These are phyloP conservation scores for Cynanchum wilfordii DNA, from an alignment of 257 asterid genomes.

Conservation along the genomic window DNA sequence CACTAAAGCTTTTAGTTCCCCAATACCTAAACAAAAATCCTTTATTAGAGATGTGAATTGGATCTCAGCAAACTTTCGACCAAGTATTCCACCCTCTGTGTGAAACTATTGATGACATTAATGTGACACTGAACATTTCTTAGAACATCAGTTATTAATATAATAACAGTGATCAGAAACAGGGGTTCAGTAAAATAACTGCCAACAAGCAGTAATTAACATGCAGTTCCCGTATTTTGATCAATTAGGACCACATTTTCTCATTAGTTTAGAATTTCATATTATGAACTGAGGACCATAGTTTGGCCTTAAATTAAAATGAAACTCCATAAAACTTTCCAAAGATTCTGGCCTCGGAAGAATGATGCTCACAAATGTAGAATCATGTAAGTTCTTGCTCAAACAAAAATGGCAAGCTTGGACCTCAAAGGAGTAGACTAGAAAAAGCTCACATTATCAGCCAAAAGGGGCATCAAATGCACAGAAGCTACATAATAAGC, in stretches of 20 bases:
- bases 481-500: background rate
- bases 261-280: background rate
- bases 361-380: background rate
- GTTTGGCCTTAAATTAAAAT: background rate
- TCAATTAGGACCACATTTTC: background rate
- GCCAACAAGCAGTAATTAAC: background rate
- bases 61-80: background rate
- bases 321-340: background rate
- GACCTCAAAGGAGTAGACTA: background rate
- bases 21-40: background rate
- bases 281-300: background rate
- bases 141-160: background rate
- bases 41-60: background rate
- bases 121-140: background rate
- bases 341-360: background rate
- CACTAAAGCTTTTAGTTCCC: background rate
- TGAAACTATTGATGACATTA: background rate
- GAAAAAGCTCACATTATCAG: background rate
- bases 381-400: background rate
- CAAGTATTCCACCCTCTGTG: background rate
- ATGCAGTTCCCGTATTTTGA: background rate
- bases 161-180: background rate
- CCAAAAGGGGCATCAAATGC: background rate
- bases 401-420: slow-evolving; percentile 1
- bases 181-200: background rate